Conservation (phyloP, 1,284 basidiomycete genomes). For the Trametes hirsuta region DNA sequence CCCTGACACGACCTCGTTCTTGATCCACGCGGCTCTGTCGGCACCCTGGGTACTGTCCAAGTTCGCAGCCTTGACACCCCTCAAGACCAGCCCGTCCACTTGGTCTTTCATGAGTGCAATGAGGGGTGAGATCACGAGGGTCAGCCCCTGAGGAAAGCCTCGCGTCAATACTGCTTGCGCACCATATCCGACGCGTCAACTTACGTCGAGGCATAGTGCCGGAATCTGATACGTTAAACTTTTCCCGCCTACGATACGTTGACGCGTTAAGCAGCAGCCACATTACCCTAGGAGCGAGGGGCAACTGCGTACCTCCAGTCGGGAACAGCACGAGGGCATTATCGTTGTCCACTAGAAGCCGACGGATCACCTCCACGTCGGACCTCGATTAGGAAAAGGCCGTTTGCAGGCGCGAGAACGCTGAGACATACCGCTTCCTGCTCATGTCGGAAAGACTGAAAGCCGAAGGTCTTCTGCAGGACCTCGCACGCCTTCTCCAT, state of each 20-base stretch:
- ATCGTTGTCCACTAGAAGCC: conserved; percentile 42
- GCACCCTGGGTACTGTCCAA: conserved; percentile 67
- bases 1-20: conserved; percentile 47
- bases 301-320: conserved; percentile 36
- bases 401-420: neutral
- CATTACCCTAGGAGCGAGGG: no score
- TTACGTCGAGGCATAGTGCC: conserved; percentile 52
- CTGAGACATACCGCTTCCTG: conserved; percentile 38
- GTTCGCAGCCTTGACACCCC: conserved; percentile 66
- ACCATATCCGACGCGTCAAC: neutral
- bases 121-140: conserved; percentile 75
- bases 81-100: conserved; percentile 73
- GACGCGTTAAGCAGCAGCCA: neutral
- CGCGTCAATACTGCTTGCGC: neutral
- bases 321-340: conserved; percentile 44
- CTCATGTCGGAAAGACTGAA: conserved; percentile 39
- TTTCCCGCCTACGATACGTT: conserved; percentile 36
- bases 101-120: conserved; percentile 94
- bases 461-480: conserved; percentile 39
- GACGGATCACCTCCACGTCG: conserved; percentile 37
- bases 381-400: neutral
- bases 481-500: conserved; percentile 39
- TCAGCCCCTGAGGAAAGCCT: conserved; percentile 51
- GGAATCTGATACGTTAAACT: conserved; percentile 66
- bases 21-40: conserved; percentile 60